phyloP scores from a whole-genome alignment of 2,329 filamentous ascomycete genomes.

The Didymella glomerata region DNA sequence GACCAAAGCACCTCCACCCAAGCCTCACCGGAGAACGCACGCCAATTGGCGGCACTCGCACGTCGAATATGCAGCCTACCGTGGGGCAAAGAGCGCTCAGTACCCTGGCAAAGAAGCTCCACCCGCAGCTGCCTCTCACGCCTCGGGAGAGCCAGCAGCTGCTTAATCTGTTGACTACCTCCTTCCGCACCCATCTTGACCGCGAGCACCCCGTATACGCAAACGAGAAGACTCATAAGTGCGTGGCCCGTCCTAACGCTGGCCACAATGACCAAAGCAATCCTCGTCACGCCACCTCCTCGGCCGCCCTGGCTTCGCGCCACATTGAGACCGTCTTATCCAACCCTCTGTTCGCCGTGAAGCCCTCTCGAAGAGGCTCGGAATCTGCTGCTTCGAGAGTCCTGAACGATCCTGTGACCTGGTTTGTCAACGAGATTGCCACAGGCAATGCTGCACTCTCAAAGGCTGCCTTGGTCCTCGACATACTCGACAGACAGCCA shows the following conservation, averaged over 20 bases:
- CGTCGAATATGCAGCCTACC: slow-evolving; percentile 24
- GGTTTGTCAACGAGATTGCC: slow-evolving; percentile 54
- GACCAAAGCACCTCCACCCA: background rate
- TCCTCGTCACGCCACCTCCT: slow-evolving; percentile 28
- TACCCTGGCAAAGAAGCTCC: slow-evolving; percentile 62
- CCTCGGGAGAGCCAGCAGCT: slow-evolving; percentile 67
- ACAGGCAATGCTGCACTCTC: slow-evolving; percentile 49
- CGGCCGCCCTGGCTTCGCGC: slow-evolving; percentile 53
- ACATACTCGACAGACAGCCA: slow-evolving; percentile 38
- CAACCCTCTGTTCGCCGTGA: slow-evolving; percentile 59
- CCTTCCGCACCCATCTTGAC: slow-evolving; percentile 70
- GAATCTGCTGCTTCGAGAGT: slow-evolving; percentile 38
- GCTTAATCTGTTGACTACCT: slow-evolving; percentile 67
- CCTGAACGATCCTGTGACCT: slow-evolving; percentile 50
- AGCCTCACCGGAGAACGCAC: slow-evolving; percentile 1
- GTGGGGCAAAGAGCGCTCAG: slow-evolving; percentile 49
- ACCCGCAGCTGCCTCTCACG: slow-evolving; percentile 62
- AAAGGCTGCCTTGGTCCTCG: slow-evolving; percentile 52
- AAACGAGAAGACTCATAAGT: slow-evolving; percentile 19
- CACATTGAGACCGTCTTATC: slow-evolving; percentile 61
- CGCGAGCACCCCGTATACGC: slow-evolving; percentile 58
- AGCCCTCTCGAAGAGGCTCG: slow-evolving; percentile 37
- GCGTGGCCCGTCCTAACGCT: background rate
- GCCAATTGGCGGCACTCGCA: background rate
- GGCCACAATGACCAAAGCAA: slow-evolving; percentile 18